Base-by-base conservation (phyloP, 1,284 basidiomycete species). In the Gymnopus androsaceus region DNA sequence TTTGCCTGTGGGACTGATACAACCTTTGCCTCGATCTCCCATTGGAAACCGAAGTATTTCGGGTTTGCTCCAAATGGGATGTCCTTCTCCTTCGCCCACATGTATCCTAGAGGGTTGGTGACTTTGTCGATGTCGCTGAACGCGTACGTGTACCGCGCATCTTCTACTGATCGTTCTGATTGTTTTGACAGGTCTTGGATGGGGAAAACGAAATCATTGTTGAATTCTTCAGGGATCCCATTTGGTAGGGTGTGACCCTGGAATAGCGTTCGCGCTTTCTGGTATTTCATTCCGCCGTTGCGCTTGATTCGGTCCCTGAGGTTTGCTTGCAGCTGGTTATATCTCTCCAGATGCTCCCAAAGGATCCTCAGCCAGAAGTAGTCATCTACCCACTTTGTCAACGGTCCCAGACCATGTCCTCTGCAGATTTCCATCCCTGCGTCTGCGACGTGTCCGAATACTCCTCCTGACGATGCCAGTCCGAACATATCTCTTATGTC, bases 341-440 rank as follows among this genome's bases (percentile, higher is more conserved):
- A 72, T 2, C 60, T 34, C 0, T 45, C 5, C 0, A 71, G 50
- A 38, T 56, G 15, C 0, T 40, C 19, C 1, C 17, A 59, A 2
- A 77, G 58, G 1, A 77, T 40, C 58, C 76, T 76, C 0, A 74
- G 5, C 19, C 74, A n/a, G n/a, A n/a, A n/a, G n/a, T n/a, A n/a
- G n/a, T n/a, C 70, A 51, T 80, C 75, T 0, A 78, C 72, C 75
- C 76, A 78, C 47, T 73, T 67, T 0, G 63, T 49, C 0, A 77
- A 38, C 0, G 74, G 75, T 0, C 71, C 68, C 1, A 78, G 64
- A 0, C 75, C 73, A 0, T 30, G 1, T 0, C 21, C 12, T 0
- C 63, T 42, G 21, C 75, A 56, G 1, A 79, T 65, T 28, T 75
- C 69, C 0, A 60, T 71, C 71, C 56, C 72, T 69, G 0, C 53